Base-by-base conservation (phyloP, 176 grass and related monocot genomes). In the Chloris gayana region DNA sequence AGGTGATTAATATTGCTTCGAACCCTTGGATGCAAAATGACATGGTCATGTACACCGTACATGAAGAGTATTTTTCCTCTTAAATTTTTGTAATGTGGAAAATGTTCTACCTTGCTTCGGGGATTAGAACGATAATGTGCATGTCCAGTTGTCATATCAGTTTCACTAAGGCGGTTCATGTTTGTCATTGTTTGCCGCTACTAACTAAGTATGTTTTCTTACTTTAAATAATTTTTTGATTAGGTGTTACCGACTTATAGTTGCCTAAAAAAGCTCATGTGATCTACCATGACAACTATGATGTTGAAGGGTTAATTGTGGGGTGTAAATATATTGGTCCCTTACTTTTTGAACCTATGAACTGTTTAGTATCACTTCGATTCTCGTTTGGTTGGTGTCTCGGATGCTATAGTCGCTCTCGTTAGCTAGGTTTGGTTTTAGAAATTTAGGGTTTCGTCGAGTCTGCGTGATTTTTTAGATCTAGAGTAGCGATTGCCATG, bases 231-330 rank as follows among this genome's bases (percentile, higher is more conserved):
- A 4, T 6, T 44, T 2, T 0, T 5, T 35, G 10, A 6, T 53
- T 82, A 53, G 2, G 14, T 64, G 33, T 9, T 34, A 18, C 12
- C 11, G n/a, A 17, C 32, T n/a, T 27, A 2, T 22, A 70, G n/a
- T 25, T 27, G 9, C 17, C 14, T 18, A 50, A 50, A 3, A 50
- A 50, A 54, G 33, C 33, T 58, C 17, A 22, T 54, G 45, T 14
- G 19, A 19, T 72, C 0, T 31, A 31, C 11, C 5, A 60, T 9
- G 53, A 63, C 19, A 21, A 32, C 5, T 70, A 63, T 64, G 21
- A 14, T 87, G 17, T 59, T 58, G 47, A 41, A n/a, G n/a, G n/a
- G n/a, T n/a, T n/a, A n/a, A n/a, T n/a, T n/a, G 79, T 25, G 29
- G 33, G 25, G 15, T 53, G 7, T 1, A 64, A 71, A 1, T 22